Conservation (phyloP, 140 eudicot genomes). For the Ambrosia hybrid region DNA sequence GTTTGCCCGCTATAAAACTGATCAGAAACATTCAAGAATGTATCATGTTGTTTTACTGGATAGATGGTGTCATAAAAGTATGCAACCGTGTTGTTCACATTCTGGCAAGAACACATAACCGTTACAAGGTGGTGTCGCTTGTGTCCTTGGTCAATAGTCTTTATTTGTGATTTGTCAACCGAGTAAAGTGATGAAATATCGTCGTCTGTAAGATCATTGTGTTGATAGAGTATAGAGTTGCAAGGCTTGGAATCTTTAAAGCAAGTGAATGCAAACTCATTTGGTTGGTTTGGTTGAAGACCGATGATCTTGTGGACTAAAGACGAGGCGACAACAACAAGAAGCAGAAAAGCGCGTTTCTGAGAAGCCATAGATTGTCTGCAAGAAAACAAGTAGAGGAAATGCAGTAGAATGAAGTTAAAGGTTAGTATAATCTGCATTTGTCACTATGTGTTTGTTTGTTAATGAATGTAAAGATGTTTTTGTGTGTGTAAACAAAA, state of each 20-base stretch:
- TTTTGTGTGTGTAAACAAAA: constrained; percentile 25
- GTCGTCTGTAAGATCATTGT: constrained; percentile 43
- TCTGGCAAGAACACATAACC: constrained; percentile 67
- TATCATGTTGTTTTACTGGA: constrained; percentile 33
- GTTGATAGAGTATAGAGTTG: constrained; percentile 66
- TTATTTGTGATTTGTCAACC: constrained; percentile 50
- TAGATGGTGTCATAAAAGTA: constrained; percentile 61
- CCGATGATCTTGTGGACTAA: constrained; percentile 24
- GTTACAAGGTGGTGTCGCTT: constrained; percentile 47
- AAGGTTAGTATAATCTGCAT: constrained; percentile 15
- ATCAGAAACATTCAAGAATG: constrained; percentile 47
- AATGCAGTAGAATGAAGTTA: constrained; percentile 19
- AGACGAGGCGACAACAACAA: constrained; percentile 37
- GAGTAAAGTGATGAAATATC: constrained; percentile 46
- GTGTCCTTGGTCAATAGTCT: constrained; percentile 31
- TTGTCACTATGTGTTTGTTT: constrained; percentile 50
- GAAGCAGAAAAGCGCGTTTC: constrained; percentile 30
- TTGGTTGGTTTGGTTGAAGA: constrained; percentile 7
- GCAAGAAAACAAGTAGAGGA: constrained; percentile 25
- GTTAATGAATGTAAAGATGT: constrained; percentile 29
- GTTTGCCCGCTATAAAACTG: constrained; percentile 62
- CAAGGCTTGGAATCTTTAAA: constrained; percentile 38
- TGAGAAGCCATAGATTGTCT: constrained; percentile 54
- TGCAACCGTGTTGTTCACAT: constrained; percentile 50
- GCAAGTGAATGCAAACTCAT: constrained; percentile 41